A percentile compares a stretch with the other conserved stretches of the same genome.
Evolutionary conservation across 1,284 basidiomycete genomes (phyloP).

Genomic region (Microbotryum silenes-acaulis): DNA sequence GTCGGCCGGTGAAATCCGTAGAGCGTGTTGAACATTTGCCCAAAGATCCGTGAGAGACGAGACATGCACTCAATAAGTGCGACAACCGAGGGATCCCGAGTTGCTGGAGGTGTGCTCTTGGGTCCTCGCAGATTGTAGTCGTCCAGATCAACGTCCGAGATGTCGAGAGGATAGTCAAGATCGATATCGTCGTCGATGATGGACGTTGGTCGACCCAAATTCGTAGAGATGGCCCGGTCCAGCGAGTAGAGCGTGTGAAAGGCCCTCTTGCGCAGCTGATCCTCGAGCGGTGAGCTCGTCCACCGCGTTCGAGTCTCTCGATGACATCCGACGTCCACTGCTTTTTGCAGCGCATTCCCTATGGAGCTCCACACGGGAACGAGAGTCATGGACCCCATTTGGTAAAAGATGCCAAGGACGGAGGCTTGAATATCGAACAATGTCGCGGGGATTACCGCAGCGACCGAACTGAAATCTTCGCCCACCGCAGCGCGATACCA

Average conservation of each 20-base stretch:
- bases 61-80: no score
- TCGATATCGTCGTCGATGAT: slow-evolving; percentile 82
- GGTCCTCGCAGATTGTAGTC: slow-evolving; percentile 11
- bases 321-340: slow-evolving; percentile 46
- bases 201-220: slow-evolving; percentile 66
- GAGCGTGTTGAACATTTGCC: no score
- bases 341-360: background rate
- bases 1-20: no score
- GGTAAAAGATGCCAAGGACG: slow-evolving; percentile 29
- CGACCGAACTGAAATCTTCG: background rate
- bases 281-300: slow-evolving; percentile 42
- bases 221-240: slow-evolving; percentile 14
- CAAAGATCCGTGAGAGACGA: no score
- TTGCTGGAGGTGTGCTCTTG: no score
- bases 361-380: no score
- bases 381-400: slow-evolving; percentile 2
- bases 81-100: no score
- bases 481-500: slow-evolving; percentile 1
- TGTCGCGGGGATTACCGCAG: slow-evolving; percentile 44
- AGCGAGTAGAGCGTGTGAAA: slow-evolving; percentile 55
- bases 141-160: slow-evolving; percentile 59
- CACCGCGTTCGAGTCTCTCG: slow-evolving; percentile 41
- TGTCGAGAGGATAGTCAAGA: slow-evolving; percentile 64
- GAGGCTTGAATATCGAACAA: slow-evolving; percentile 68
- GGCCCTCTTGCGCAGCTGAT: slow-evolving; percentile 65